phyloP scores from a whole-genome alignment of 139 green algal species.

The Volvox africanus region DNA sequence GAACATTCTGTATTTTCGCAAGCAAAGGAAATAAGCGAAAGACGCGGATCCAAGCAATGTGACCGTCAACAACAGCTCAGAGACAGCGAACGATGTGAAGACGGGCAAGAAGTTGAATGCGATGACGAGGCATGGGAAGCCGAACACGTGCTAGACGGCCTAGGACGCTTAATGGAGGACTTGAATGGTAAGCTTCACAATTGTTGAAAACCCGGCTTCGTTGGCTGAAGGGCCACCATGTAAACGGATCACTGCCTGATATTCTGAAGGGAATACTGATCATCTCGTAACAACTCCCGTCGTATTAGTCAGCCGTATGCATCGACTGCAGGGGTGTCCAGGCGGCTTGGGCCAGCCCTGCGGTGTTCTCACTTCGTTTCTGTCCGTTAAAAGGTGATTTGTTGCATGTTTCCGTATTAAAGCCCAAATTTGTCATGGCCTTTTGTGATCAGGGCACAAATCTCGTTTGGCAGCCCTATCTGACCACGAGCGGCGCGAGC shows the following conservation, averaged over 20 bases:
- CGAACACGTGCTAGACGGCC: conserved; percentile 12
- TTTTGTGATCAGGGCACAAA: conserved; percentile 17
- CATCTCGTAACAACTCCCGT: too few relatives aligned
- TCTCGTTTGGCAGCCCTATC: conserved; percentile 27
- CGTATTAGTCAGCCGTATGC: too few relatives aligned
- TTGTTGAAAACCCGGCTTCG: too few relatives aligned
- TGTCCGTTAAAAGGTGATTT: background rate
- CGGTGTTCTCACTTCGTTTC: background rate
- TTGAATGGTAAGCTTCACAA: conserved; percentile 1
- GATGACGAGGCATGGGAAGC: background rate
- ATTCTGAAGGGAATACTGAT: too few relatives aligned
- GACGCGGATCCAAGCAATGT: too few relatives aligned
- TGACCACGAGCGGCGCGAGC: conserved; percentile 36
- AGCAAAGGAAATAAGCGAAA: too few relatives aligned
- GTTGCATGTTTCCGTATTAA: background rate
- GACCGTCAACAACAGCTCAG: background rate
- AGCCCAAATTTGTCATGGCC: background rate
- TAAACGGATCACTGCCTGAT: too few relatives aligned
- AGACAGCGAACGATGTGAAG: background rate
- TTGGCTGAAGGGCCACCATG: too few relatives aligned
- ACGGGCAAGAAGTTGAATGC: background rate
- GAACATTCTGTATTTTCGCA: too few relatives aligned
- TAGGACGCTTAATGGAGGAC: conserved; percentile 34
- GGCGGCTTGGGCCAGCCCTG: background rate
- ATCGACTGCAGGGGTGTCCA: background rate